phyloP scores from a whole-genome alignment of 2,329 filamentous ascomycete genomes.

The Aspergillus flavus region DNA sequence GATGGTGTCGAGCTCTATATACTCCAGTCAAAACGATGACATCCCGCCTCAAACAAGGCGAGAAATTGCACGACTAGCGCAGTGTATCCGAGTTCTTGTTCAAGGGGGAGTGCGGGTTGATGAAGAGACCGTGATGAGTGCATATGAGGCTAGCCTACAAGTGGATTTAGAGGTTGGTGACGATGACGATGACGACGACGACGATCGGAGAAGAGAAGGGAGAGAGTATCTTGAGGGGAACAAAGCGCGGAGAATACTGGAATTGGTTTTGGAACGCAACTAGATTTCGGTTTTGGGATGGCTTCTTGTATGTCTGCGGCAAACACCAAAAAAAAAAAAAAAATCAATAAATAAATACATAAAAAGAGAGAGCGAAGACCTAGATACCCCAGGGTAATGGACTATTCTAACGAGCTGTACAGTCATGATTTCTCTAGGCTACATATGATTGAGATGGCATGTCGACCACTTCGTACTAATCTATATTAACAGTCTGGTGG shows the following conservation, averaged over 20 bases:
- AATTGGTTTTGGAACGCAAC: conserved; percentile 27
- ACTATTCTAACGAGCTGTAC: background rate
- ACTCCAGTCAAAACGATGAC: conserved; percentile 91
- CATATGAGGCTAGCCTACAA: conserved; percentile 80
- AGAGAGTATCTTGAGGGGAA: conserved; percentile 46
- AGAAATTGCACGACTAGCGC: conserved; percentile 83
- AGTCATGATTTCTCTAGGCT: background rate
- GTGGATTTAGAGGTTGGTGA: conserved; percentile 53
- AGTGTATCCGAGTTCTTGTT: conserved; percentile 79
- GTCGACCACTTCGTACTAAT: background rate
- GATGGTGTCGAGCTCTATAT: conserved; percentile 79
- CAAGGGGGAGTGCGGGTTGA: conserved; percentile 83
- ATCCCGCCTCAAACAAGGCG: conserved; percentile 75
- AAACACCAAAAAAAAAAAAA: background rate
- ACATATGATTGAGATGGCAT: background rate
- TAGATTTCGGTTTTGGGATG: conserved; percentile 3
- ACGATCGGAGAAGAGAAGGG: conserved; percentile 36
- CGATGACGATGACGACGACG: conserved; percentile 41
- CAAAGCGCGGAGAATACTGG: conserved; percentile 43
- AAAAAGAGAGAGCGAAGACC: background rate
- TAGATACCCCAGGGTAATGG: conserved; percentile 14
- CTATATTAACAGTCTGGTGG: background rate
- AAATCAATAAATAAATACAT: background rate
- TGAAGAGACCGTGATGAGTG: conserved; percentile 81
- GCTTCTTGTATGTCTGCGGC: conserved; percentile 1